Evolutionary conservation across 2,329 filamentous ascomycete species (phyloP).

Genomic region (Xylaria sp.): DNA sequence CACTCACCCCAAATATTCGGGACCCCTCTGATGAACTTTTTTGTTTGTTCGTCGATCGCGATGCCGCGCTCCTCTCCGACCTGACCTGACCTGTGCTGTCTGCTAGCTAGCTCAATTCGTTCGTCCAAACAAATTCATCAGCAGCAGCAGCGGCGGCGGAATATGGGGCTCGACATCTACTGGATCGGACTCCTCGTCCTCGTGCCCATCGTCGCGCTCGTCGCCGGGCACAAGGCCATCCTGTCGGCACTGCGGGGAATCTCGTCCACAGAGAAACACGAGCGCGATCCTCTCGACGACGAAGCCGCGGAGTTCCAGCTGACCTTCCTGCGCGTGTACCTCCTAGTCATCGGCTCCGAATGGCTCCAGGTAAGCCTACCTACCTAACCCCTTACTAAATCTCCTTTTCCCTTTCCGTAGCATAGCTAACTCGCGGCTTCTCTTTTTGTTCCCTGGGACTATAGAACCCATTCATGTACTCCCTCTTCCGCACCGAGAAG

Average conservation of each 20-base stretch:
- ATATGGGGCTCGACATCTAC: slow-evolving; percentile 44
- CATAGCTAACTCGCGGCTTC: slow-evolving; percentile 15
- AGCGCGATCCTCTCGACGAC: slow-evolving; percentile 20
- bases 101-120: too few species aligned
- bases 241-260: slow-evolving; percentile 14
- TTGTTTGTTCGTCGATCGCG: not conserved
- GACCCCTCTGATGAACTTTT: not conserved
- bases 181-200: slow-evolving; percentile 43
- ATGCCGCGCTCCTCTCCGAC: not conserved
- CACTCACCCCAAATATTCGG: not conserved
- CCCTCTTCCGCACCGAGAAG: slow-evolving; percentile 49
- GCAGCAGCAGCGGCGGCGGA: not conserved
- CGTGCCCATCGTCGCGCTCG: slow-evolving; percentile 38
- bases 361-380: slow-evolving; percentile 59
- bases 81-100: not conserved
- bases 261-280: slow-evolving; percentile 18
- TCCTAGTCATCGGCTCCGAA: slow-evolving; percentile 62
- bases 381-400: not conserved
- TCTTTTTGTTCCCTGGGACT: not conserved
- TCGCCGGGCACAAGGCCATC: slow-evolving; percentile 37
- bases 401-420: too few species aligned
- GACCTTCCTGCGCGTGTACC: slow-evolving; percentile 54
- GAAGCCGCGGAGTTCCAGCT: slow-evolving; percentile 40
- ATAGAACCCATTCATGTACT: slow-evolving; percentile 49
- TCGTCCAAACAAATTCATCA: not conserved